These are phyloP conservation scores for Paraglomus brasilianum DNA, from an alignment of 192 early-diverging fungal genomes.

Conservation along the genomic window DNA sequence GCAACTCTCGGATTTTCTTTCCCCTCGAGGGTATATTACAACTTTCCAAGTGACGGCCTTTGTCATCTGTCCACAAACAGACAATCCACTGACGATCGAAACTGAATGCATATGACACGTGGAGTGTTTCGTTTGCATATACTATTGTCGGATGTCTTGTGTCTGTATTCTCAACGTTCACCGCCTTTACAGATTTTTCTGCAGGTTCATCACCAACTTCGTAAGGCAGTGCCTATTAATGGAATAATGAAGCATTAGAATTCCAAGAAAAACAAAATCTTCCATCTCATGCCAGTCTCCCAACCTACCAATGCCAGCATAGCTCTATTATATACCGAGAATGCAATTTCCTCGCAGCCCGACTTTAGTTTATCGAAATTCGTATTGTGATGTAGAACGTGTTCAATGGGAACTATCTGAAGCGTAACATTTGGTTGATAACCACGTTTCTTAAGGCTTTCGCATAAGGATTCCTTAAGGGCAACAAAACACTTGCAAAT, in stretches of 20 bases:
- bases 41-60: not conserved
- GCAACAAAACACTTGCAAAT: slow-evolving; percentile 13
- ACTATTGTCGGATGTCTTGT: not conserved
- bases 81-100: slow-evolving; percentile 7
- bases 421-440: not conserved
- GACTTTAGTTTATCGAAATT: slow-evolving; percentile 2
- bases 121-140: slow-evolving; percentile 5
- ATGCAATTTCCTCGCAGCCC: slow-evolving; percentile 4
- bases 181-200: not conserved
- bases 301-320: not conserved
- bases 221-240: not conserved
- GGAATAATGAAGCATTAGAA: not conserved
- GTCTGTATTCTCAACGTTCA: not conserved
- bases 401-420: slow-evolving; percentile 18
- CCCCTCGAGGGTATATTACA: not conserved
- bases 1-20: not conserved
- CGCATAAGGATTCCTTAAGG: not conserved
- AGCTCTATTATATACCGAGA: slow-evolving; percentile 13
- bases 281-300: not conserved
- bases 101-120: slow-evolving; percentile 19
- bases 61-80: slow-evolving; percentile 11
- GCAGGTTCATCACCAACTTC: not conserved
- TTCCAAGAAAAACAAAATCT: not conserved
- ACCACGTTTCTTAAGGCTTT: not conserved
- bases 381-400: not conserved